Evolutionary conservation across 2,329 filamentous ascomycete genomes (phyloP), one percentile per base, ranked within the genome.

Genomic region (Botrytis tulipae): DNA sequence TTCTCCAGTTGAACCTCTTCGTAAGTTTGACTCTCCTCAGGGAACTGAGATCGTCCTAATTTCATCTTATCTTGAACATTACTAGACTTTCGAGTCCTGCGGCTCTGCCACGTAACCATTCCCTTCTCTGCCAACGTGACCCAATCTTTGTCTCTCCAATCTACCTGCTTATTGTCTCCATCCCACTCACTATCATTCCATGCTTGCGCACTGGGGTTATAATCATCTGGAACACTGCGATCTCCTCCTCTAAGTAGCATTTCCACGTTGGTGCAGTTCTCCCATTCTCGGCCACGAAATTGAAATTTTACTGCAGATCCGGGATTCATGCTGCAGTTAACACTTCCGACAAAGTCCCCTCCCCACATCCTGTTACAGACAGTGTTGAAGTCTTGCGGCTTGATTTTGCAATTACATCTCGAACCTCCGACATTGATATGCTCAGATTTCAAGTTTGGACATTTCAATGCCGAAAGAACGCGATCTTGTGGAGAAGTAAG

Each of bases 61-160:
- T 1, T 48, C 12, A 16, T 46, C 7, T 44, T 25, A 66, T n/a
- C 5, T 37, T 51, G 63, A 18, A 22, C 1, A 37, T 46, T 4
- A 44, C 16, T n/a, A 6, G 7, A 12, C 32, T 37, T 16, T 18
- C 25, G 12, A 8, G 25, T n/a, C 4, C 42, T 14, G 18, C 22
- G 35, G 32, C 37, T 42, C 51, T 40, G n/a, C 65, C 66, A 57
- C 18, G 22, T 42, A 20, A 2, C 9, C 51, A 37, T 61, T n/a
- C 51, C 48, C 3, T 48, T 61, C 35, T 69, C 32, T 20, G 71
- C 32, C n/a, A 69, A 37, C 71, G 29, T 37, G 44, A 60, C 71
- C 63, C 71, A 73, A 60, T 73, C 63, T 20, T 42, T 73, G 25
- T 40, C 51, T 69, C 63, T 60, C 71, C 71, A 73, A 61, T 69